phyloP scores from a whole-genome alignment of 305 asterid species.

The Fraxinus paxiana region DNA sequence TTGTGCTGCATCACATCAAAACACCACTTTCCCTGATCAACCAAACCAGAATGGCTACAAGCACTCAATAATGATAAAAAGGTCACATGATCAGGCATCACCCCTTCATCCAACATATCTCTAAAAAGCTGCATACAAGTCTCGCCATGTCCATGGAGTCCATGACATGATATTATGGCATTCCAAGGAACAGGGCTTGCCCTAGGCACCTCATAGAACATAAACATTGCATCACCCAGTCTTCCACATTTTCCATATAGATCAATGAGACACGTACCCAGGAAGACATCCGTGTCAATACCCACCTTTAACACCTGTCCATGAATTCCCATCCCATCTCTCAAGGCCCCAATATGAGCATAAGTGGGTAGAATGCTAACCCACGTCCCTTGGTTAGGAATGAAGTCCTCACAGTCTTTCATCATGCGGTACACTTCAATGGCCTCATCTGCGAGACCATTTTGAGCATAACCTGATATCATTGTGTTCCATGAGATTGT shows the following conservation, averaged over 20 bases:
- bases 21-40: constrained; percentile 13
- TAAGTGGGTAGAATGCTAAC: constrained; percentile 18
- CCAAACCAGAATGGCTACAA: constrained; percentile 20
- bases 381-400: constrained; percentile 19
- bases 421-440: constrained; percentile 12
- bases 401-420: not conserved
- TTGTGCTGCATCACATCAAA: constrained; percentile 7
- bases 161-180: constrained; percentile 9
- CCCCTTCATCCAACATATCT: constrained; percentile 8
- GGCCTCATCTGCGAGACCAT: constrained; percentile 19
- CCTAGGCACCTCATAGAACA: constrained; percentile 15
- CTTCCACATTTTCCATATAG: constrained; percentile 18
- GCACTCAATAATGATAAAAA: constrained; percentile 14
- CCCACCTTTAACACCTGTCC: constrained; percentile 13
- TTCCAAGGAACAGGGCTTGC: constrained; percentile 15
- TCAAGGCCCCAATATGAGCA: constrained; percentile 17
- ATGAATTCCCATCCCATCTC: constrained; percentile 5
- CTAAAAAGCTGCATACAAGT: constrained; percentile 11
- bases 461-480: constrained; percentile 16
- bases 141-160: constrained; percentile 19
- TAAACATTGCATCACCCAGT: constrained; percentile 3
- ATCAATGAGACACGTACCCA: constrained; percentile 18
- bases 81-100: not conserved
- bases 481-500: constrained; percentile 16
- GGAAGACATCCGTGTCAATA: constrained; percentile 10